A percentile compares a stretch with the other conserved stretches of the same genome.
phyloP scores from a whole-genome alignment of 805 yeast genomes.

The Sugiyamaella qingdaonensis region DNA sequence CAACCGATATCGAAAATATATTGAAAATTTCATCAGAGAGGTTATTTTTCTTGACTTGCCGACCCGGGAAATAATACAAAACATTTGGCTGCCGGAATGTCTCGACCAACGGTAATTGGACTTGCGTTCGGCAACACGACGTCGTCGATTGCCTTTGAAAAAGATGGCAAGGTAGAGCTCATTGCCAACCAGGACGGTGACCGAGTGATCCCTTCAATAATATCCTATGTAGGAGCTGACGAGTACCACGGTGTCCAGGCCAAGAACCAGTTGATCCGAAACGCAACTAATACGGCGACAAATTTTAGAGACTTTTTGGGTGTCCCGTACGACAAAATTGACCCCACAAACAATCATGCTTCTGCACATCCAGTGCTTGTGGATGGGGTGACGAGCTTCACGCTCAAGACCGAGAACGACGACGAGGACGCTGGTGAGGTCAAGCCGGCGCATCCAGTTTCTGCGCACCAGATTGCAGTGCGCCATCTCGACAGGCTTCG shows the following conservation, averaged over 20 bases:
- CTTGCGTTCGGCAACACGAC: slow-evolving; percentile 95
- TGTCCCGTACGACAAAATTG: slow-evolving; percentile 62
- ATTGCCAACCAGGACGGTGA: slow-evolving; percentile 99
- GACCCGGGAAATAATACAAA: background rate
- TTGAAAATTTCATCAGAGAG: background rate
- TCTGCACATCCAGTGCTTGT: slow-evolving; percentile 64
- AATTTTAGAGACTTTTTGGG: slow-evolving; percentile 95
- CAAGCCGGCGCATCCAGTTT: slow-evolving; percentile 44
- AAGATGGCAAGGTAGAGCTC: slow-evolving; percentile 90
- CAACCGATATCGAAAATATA: background rate
- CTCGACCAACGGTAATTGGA: slow-evolving; percentile 65
- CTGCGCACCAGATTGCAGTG: slow-evolving; percentile 72
- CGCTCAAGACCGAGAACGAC: slow-evolving; percentile 36
- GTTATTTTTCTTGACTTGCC: background rate
- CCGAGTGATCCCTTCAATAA: slow-evolving; percentile 89
- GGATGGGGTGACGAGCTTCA: slow-evolving; percentile 67
- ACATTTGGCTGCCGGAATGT: background rate
- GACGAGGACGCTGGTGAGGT: slow-evolving; percentile 40
- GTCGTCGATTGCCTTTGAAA: slow-evolving; percentile 86
- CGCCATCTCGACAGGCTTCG: slow-evolving; percentile 82
- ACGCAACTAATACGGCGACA: slow-evolving; percentile 77
- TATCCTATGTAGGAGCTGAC: slow-evolving; percentile 88
- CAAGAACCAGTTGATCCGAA: slow-evolving; percentile 83
- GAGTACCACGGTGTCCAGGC: slow-evolving; percentile 99
- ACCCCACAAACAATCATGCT: slow-evolving; percentile 55